Evolutionary conservation across 2,329 filamentous ascomycete genomes (phyloP).

Genomic region (Ramularia collo-cygni): DNA sequence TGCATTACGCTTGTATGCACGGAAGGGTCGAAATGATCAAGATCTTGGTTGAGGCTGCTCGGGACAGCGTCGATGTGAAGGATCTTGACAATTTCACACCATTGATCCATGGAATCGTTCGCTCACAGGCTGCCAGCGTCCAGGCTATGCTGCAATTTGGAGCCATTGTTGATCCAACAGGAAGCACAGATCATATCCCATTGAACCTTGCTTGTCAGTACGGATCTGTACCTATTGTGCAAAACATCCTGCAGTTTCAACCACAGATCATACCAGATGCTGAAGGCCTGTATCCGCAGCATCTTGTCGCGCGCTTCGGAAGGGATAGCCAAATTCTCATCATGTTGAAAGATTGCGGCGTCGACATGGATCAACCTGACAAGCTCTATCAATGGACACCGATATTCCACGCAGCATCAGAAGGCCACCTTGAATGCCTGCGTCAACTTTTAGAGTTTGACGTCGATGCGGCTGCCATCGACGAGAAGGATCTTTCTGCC

Average conservation of each 20-base stretch:
- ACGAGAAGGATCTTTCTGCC: constrained; percentile 87
- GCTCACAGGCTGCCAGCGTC: constrained; percentile 74
- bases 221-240: constrained; percentile 76
- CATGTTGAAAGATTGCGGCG: constrained; percentile 76
- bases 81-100: constrained; percentile 98
- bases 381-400: constrained; percentile 98
- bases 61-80: constrained; percentile 73
- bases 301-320: constrained; percentile 85
- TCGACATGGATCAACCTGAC: constrained; percentile 84
- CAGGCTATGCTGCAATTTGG: constrained; percentile 67
- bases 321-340: constrained; percentile 72
- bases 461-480: constrained; percentile 69
- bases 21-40: constrained; percentile 59
- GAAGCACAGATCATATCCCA: constrained; percentile 86
- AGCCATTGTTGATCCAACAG: constrained; percentile 78
- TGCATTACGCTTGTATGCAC: constrained; percentile 96
- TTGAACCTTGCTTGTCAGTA: constrained; percentile 93
- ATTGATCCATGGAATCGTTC: constrained; percentile 89
- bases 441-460: constrained; percentile 72
- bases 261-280: constrained; percentile 86
- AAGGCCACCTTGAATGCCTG: constrained; percentile 86
- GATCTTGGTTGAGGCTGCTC: constrained; percentile 39
- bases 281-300: constrained; percentile 93
- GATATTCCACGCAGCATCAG: constrained; percentile 89
- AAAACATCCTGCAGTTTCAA: constrained; percentile 72